Conservation (phyloP, 2,329 filamentous ascomycete species). For the Xylaria sp. region DNA sequence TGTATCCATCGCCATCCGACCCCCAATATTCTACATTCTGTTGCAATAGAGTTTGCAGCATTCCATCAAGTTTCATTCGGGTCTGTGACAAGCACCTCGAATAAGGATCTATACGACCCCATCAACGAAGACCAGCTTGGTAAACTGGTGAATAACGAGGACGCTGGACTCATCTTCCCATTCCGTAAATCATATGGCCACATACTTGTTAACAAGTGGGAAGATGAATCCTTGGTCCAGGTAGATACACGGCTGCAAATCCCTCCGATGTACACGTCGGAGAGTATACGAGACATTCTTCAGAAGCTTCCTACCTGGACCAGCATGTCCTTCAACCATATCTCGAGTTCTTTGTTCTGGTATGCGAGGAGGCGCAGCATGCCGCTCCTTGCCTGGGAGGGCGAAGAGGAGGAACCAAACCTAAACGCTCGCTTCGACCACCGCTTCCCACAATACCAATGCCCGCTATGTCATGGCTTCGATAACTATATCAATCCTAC, state of each 20-base stretch:
- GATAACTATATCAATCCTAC: conserved; percentile 12
- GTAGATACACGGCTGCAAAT: conserved; percentile 19
- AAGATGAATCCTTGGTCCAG: conserved; percentile 2
- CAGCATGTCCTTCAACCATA: conserved; percentile 13
- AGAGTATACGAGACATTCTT: conserved; percentile 9
- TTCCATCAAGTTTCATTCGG: conserved; percentile 29
- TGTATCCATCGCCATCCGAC: conserved; percentile 13
- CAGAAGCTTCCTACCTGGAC: conserved; percentile 20
- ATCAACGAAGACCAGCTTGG: conserved; percentile 20
- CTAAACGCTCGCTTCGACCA: conserved; percentile 2
- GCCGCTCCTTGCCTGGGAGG: conserved; percentile 2
- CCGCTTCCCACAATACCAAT: conserved; percentile 24
- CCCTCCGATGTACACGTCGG: conserved; percentile 19
- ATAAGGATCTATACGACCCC: conserved; percentile 9
- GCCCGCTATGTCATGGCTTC: conserved; percentile 30
- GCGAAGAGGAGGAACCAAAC: too few relatives aligned
- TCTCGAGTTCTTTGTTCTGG: conserved; percentile 26
- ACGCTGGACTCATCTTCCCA: conserved; percentile 16
- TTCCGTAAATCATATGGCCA: conserved; percentile 25
- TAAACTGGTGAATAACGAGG: conserved; percentile 16
- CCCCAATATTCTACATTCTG: conserved; percentile 21
- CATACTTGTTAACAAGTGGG: conserved; percentile 19
- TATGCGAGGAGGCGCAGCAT: conserved; percentile 25
- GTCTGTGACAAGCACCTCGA: conserved; percentile 5
- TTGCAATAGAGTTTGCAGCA: conserved; percentile 22